Percentiles rank a stretch among this genome's conserved stretches.
Evolutionary conservation across 169 alveolate genomes (phyloP).

Genomic region (Eimeria praecox): DNA sequence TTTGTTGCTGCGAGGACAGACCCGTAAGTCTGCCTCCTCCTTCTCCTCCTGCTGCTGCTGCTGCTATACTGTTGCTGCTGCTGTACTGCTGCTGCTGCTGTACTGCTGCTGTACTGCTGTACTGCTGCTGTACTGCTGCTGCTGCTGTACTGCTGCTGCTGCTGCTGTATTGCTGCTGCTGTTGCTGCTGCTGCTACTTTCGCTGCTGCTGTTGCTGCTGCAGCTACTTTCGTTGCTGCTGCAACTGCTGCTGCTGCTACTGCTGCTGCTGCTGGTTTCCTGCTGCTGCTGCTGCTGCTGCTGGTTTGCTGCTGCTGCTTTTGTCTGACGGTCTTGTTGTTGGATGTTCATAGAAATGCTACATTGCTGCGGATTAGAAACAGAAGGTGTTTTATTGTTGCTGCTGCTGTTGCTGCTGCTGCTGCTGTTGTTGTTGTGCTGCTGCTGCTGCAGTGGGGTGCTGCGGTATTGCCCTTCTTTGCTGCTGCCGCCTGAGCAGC

Average conservation of each 20-base stretch:
- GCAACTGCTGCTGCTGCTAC: background rate
- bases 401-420: slow-evolving; percentile 19
- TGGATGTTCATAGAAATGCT: too few relatives aligned
- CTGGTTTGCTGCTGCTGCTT: background rate
- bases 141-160: background rate
- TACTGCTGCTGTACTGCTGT: background rate
- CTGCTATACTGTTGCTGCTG: background rate
- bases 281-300: background rate
- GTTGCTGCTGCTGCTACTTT: background rate
- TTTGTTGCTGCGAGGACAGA: slow-evolving; percentile 35
- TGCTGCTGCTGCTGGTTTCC: background rate
- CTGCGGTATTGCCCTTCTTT: background rate
- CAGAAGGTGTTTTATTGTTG: too few relatives aligned
- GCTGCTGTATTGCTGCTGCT: background rate
- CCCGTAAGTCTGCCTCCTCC: slow-evolving; percentile 11
- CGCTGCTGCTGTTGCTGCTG: background rate
- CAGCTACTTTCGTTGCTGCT: slow-evolving; percentile 5
- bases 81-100: background rate
- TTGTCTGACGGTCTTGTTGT: too few relatives aligned
- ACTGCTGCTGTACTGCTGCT: background rate
- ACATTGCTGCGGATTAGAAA: too few relatives aligned
- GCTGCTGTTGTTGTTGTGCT: background rate
- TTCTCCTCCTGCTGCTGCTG: background rate
- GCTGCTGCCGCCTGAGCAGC: slow-evolving; percentile 7
- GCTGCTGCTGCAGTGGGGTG: slow-evolving; percentile 13